These are phyloP conservation scores for Casaregolazyma suthepensis DNA, from an alignment of 1,139 yeast genomes.

Conservation along the genomic window DNA sequence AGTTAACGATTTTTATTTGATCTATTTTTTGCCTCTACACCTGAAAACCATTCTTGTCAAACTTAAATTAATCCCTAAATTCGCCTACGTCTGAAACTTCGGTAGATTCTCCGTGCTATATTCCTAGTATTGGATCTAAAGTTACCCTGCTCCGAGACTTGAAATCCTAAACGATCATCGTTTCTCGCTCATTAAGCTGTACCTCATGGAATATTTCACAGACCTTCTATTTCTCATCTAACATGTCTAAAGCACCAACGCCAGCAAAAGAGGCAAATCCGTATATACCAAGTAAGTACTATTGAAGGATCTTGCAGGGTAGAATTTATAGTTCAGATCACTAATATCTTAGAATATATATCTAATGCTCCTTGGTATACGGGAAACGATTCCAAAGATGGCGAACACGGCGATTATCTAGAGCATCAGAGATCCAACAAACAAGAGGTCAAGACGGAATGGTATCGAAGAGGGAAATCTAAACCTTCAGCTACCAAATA, in stretches of 20 bases:
- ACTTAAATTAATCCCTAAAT: too few relatives aligned
- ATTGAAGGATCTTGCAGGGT: neutral
- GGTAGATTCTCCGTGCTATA: too few relatives aligned
- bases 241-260: conserved; percentile 14
- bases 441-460: conserved; percentile 24
- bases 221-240: neutral
- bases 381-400: conserved; percentile 20
- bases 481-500: conserved; percentile 31
- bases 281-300: conserved; percentile 27
- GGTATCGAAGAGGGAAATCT: conserved; percentile 30
- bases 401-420: conserved; percentile 35
- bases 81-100: too few relatives aligned
- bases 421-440: conserved; percentile 45
- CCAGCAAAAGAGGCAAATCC: conserved; percentile 27
- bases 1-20: too few relatives aligned
- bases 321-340: neutral
- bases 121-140: too few relatives aligned
- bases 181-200: neutral
- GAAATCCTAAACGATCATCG: neutral
- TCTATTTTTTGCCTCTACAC: too few relatives aligned
- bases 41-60: too few relatives aligned
- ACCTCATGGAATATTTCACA: neutral
- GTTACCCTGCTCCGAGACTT: neutral
- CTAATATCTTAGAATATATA: conserved; percentile 16
- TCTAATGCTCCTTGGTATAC: conserved; percentile 48